A percentile compares a stretch with the other conserved stretches of the same genome.
Evolutionary conservation across 2,329 filamentous ascomycete species (phyloP).

Genomic region (Colletotrichum australisinense): DNA sequence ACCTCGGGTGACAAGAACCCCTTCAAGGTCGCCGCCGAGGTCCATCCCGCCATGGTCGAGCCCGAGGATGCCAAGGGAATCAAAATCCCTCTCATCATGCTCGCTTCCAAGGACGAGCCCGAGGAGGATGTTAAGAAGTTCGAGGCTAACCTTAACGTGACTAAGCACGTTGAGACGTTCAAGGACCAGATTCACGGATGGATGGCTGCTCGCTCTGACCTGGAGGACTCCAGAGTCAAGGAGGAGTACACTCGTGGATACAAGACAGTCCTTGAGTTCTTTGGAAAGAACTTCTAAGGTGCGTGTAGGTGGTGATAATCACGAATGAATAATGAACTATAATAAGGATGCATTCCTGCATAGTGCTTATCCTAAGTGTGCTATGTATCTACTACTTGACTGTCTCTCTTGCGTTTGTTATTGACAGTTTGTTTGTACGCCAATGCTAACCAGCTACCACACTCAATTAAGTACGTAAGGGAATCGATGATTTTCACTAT

Average conservation of each 20-base stretch:
- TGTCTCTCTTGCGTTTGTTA: no score
- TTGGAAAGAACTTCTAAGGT: conserved; percentile 59
- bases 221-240: conserved; percentile 67
- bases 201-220: conserved; percentile 76
- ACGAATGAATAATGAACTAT: background rate
- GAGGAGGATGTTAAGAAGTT: conserved; percentile 67
- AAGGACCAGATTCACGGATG: conserved; percentile 76
- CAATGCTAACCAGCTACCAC: no score
- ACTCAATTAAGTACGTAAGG: no score
- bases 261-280: conserved; percentile 68
- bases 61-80: conserved; percentile 69
- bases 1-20: conserved; percentile 62
- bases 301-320: background rate
- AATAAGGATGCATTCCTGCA: no score
- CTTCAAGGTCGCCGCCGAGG: conserved; percentile 65
- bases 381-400: no score
- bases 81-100: conserved; percentile 69
- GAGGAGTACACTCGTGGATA: conserved; percentile 73
- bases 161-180: conserved; percentile 75
- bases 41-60: conserved; percentile 74
- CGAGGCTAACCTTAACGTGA: conserved; percentile 61
- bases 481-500: no score
- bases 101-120: conserved; percentile 75
- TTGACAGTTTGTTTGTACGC: no score
- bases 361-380: no score